A percentile compares a stretch with the other conserved stretches of the same genome.
Conservation (phyloP, 495 filamentous ascomycete genomes). For the Penicillium coffeae region DNA sequence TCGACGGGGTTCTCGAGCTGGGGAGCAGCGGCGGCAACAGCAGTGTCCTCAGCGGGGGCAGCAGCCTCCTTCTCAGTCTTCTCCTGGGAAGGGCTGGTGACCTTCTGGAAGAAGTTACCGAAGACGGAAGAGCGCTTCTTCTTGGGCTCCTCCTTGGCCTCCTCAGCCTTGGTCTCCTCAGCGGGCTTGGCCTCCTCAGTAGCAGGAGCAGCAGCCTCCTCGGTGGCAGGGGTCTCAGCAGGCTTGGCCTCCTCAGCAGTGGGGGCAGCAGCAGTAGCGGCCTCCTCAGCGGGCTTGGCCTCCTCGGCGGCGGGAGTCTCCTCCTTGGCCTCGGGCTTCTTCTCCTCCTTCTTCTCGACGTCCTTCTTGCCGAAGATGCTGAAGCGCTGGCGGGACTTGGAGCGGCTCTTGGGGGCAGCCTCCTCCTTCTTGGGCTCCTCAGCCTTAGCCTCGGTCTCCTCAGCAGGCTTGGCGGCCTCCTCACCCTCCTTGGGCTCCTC, state of each 20-base stretch:
- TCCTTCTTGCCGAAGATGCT: slow-evolving; percentile 87
- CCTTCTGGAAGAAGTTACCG: slow-evolving; percentile 53
- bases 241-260: slow-evolving; percentile 18
- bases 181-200: slow-evolving; percentile 20
- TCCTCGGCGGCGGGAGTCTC: slow-evolving; percentile 34
- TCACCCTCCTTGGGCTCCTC: slow-evolving; percentile 43
- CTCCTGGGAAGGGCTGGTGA: slow-evolving; percentile 49
- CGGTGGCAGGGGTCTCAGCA: slow-evolving; percentile 9
- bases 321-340: slow-evolving; percentile 40
- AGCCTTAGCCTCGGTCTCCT: slow-evolving; percentile 39
- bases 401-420: slow-evolving; percentile 59
- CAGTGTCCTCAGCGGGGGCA: slow-evolving; percentile 39
- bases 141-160: slow-evolving; percentile 43
- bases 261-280: slow-evolving; percentile 26
- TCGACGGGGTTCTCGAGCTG: slow-evolving; percentile 50
- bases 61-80: slow-evolving; percentile 51
- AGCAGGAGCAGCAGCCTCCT: slow-evolving; percentile 18
- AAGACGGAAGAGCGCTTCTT: slow-evolving; percentile 52
- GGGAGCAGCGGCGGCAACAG: slow-evolving; percentile 47
- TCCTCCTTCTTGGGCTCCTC: slow-evolving; percentile 40
- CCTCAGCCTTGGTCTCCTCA: slow-evolving; percentile 34
- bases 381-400: slow-evolving; percentile 79
- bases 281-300: slow-evolving; percentile 31
- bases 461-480: slow-evolving; percentile 36
- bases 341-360: slow-evolving; percentile 55